These are phyloP conservation scores for Calonectria pseudoreteaudii DNA, from an alignment of 2,329 filamentous ascomycete species.

Conservation along the genomic window DNA sequence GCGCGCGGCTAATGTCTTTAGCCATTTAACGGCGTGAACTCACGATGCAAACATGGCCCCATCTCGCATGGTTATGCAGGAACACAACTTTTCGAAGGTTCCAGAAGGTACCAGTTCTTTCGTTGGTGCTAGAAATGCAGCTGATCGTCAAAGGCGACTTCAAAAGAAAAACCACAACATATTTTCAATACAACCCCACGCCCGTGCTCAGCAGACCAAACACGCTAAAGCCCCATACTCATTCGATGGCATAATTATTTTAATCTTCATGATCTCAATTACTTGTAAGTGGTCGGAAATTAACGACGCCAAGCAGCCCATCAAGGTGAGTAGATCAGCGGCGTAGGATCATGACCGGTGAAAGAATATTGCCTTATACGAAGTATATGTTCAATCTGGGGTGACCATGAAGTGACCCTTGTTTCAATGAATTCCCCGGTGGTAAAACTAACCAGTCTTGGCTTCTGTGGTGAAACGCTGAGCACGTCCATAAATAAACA, in stretches of 20 bases:
- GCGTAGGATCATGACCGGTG: too few relatives aligned
- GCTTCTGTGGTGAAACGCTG: not conserved
- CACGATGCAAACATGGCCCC: not conserved
- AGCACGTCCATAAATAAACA: slow-evolving; percentile 1
- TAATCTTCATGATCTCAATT: not conserved
- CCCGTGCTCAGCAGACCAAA: not conserved
- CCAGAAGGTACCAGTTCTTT: not conserved
- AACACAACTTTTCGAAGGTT: not conserved
- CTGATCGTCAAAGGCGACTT: not conserved
- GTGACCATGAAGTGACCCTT: not conserved
- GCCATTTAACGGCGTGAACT: not conserved
- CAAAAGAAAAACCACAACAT: not conserved
- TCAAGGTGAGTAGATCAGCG: not conserved
- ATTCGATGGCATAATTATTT: not conserved
- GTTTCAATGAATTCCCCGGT: not conserved
- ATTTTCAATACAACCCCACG: not conserved
- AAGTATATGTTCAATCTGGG: not conserved
- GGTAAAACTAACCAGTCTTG: not conserved
- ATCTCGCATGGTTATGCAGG: not conserved
- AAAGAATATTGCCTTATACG: not conserved
- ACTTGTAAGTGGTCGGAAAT: not conserved
- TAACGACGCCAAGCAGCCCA: not conserved
- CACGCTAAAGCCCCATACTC: not conserved
- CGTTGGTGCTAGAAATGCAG: not conserved
- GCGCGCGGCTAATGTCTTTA: not conserved